Base-by-base conservation (phyloP, 192 early-diverging fungal genomes). In the Coemansia aciculifera region DNA sequence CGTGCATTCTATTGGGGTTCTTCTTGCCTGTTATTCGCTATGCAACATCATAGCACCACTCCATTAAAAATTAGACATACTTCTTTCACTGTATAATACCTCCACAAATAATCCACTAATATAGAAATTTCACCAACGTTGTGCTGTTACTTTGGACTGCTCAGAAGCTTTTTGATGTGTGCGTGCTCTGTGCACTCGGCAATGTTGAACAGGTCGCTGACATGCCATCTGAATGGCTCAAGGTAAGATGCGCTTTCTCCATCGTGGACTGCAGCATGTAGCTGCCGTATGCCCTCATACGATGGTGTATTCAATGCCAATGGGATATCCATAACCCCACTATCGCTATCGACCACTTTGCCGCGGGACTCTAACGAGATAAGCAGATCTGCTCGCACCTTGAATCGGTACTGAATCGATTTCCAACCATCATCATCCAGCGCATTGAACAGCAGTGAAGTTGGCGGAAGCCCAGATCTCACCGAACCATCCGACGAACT, bases 1-100 rank as follows among this genome's bases (percentile, higher is more conserved):
- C 67, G 3, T 82, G 79, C 56, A 69, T 82, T 42, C 29, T 68
- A 13, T 21, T 82, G 19, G 79, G 79, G 0, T 74, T 82, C 60
- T 29, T 77, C 24, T n/a, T 77, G 40, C 79, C 79, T 17, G 65
- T 64, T 15, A 48, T 77, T 40, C 74, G 79, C 24, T 66, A 70
- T 59, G 68, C 62, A 29, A 61, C 37, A 0, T 34, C 23, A 27
- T 68, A 67, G 52, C 64, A 40, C 29, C 24, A 31, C 54, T 24
- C 39, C 13, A 12, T 36, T 15, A 8, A 36, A 36, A 36, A 36
- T 5, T 36, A 36, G 34, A 24, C 13, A 32, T 38, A 31, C 13
- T 13, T 15, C 6, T 34, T 8, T 40, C 31, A 27, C n/a, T 37
- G 15, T 38, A 48, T 52, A 60, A 9, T 49, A 49, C 27, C 29